phyloP scores from a whole-genome alignment of 345 rosid genomes.

The Eucalyptus cloeziana region DNA sequence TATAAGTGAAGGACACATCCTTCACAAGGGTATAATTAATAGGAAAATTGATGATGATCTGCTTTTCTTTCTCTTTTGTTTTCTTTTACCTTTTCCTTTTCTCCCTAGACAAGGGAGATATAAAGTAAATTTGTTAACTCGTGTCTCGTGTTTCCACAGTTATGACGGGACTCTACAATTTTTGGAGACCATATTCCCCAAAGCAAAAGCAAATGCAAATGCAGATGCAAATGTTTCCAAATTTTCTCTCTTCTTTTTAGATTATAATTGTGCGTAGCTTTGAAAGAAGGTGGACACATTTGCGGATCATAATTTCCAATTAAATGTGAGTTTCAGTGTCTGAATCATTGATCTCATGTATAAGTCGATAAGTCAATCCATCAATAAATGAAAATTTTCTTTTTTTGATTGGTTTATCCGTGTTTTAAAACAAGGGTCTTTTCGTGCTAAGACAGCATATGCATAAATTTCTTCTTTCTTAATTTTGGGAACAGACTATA shows the following conservation, averaged over 20 bases:
- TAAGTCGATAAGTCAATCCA: not conserved
- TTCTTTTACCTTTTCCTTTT: not conserved
- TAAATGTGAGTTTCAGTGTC: no score
- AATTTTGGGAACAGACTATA: not conserved
- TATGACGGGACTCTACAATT: constrained; percentile 67
- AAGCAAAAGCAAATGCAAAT: no score
- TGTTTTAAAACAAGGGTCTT: no score
- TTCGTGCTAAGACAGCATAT: not conserved
- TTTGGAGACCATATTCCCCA: constrained; percentile 45
- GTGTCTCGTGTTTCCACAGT: constrained; percentile 21
- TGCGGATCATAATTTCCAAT: no score
- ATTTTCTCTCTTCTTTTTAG: not conserved
- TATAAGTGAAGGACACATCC: not conserved
- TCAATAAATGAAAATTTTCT: no score
- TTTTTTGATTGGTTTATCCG: no score
- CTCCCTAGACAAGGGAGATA: not conserved
- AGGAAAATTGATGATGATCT: not conserved
- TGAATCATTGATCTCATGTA: not conserved
- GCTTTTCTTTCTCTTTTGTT: not conserved
- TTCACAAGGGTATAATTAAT: not conserved
- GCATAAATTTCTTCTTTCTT: not conserved
- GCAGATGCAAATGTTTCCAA: not conserved
- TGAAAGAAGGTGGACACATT: not conserved
- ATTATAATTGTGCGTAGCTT: not conserved
- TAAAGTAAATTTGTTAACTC: not conserved